These are phyloP conservation scores for Phytophthora aleatoria DNA, from an alignment of 352 stramenopile genomes.

Conservation along the genomic window DNA sequence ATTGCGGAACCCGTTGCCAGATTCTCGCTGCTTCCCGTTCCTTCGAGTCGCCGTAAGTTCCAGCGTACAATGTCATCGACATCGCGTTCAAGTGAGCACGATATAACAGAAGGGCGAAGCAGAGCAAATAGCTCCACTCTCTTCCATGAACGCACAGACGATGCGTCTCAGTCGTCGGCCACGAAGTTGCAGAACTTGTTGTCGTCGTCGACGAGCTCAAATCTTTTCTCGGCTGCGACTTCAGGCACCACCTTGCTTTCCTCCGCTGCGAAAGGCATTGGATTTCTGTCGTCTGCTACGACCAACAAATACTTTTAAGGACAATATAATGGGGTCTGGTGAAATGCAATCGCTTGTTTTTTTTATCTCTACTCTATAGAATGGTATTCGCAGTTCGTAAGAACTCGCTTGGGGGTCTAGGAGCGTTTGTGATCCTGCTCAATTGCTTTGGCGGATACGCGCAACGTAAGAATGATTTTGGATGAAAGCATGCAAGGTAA, in stretches of 20 bases:
- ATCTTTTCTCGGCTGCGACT: slow-evolving; percentile 66
- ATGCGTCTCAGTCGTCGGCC: slow-evolving; percentile 42
- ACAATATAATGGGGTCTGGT: slow-evolving; percentile 12
- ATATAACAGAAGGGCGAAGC: slow-evolving; percentile 27
- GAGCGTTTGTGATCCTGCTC: no score
- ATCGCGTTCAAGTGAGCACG: slow-evolving; percentile 39
- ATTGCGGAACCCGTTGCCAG: slow-evolving; percentile 78
- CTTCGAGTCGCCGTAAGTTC: slow-evolving; percentile 57
- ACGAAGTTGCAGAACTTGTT: slow-evolving; percentile 73
- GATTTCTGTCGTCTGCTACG: slow-evolving; percentile 78
- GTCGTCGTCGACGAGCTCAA: slow-evolving; percentile 66
- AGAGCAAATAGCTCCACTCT: slow-evolving; percentile 42
- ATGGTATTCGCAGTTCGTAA: background rate
- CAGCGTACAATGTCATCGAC: slow-evolving; percentile 37
- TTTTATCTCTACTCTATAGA: slow-evolving; percentile 19
- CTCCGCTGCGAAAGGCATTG: slow-evolving; percentile 83
- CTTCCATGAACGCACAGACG: slow-evolving; percentile 48
- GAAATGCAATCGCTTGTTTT: slow-evolving; percentile 17
- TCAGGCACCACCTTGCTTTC: slow-evolving; percentile 67
- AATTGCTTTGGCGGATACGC: no score
- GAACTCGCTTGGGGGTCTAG: no score
- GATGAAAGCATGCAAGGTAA: no score
- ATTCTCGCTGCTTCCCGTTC: slow-evolving; percentile 82
- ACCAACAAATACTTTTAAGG: slow-evolving; percentile 71
- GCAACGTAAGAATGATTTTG: no score